Evolutionary conservation across 352 stramenopile genomes (phyloP).

Genomic region (Pythium brachiatum): DNA sequence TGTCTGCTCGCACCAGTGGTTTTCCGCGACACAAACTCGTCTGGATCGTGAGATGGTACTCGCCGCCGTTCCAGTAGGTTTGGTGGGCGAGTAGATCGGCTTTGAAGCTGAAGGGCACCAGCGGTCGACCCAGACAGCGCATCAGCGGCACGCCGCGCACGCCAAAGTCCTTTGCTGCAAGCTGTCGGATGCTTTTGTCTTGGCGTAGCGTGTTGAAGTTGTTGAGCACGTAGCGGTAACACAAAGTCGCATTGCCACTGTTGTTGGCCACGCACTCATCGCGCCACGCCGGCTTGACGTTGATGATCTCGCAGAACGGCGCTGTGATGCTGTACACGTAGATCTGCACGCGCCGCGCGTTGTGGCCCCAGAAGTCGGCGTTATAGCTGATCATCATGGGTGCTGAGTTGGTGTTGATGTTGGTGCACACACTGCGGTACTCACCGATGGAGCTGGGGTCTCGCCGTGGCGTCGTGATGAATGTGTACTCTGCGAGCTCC

Average conservation of each 20-base stretch:
- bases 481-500: conserved; percentile 18
- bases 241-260: conserved; percentile 33
- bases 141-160: conserved; percentile 43
- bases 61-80: conserved; percentile 44
- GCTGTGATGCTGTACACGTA: conserved; percentile 36
- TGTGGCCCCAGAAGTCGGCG: conserved; percentile 34
- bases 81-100: conserved; percentile 57
- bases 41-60: conserved; percentile 47
- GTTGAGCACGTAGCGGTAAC: conserved; percentile 46
- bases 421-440: conserved; percentile 28
- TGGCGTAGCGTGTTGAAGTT: conserved; percentile 37
- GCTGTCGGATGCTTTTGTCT: conserved; percentile 34
- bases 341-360: conserved; percentile 24
- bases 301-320: conserved; percentile 23
- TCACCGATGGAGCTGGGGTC: conserved; percentile 15
- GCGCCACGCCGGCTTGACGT: conserved; percentile 1
- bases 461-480: conserved; percentile 25
- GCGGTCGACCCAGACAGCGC: conserved; percentile 40
- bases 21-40: conserved; percentile 45
- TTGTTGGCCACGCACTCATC: conserved; percentile 33
- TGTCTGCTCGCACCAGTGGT: conserved; percentile 30
- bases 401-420: conserved; percentile 22
- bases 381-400: conserved; percentile 27
- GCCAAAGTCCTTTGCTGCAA: conserved; percentile 38
- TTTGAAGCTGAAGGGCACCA: conserved; percentile 40